Base-by-base conservation (phyloP, 805 yeast genomes). In the Metschnikowia arizonensis region DNA sequence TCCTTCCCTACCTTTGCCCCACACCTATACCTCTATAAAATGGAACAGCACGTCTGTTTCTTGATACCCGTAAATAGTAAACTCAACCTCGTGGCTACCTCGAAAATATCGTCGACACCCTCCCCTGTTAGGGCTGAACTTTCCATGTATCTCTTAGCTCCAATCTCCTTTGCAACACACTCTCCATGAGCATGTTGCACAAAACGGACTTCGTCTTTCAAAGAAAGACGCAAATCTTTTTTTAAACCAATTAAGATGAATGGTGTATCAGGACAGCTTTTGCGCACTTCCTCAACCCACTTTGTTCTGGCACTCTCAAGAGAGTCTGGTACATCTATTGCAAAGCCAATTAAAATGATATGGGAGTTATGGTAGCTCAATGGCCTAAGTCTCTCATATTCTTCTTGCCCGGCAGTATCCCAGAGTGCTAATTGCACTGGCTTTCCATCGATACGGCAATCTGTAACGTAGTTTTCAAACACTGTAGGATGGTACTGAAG, bases 401-500 rank as follows among this genome's bases (percentile, higher is more conserved):
- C 97, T 68, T 89, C 97, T 66, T 89, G 97, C 2, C 97, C 97
- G 2, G 97, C 97, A 1, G 97, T 89, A 62, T 89, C 97, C 97
- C 97, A 89, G 21, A 89, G 67, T 1, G 95, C 90, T 45, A 89
- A 66, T 51, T 88, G 84, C 3, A 89, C 95, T 12, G 93, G 85
- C 54, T 88, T 89, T 3, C 97, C 97, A 59, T 89, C 97, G 15
- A 90, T 95, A 47, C 96, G 72, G 64, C 97, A 89, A 58, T 88
- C 96, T 1, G 96, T 88, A 12, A 89, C 96, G 62, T 90, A 88
- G 63, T 90, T 89, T 56, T 89, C 97, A 63, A 90, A 89, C 5
- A 89, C 96, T 0, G 97, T 89, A 2, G 97, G 97, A 54, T 87
- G 95, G 63, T 88, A 84, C 59, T 85, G 95, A 34, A 90, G 82